Conservation (phyloP, 208 protist genomes). For the Wallacemonas rigidus region DNA sequence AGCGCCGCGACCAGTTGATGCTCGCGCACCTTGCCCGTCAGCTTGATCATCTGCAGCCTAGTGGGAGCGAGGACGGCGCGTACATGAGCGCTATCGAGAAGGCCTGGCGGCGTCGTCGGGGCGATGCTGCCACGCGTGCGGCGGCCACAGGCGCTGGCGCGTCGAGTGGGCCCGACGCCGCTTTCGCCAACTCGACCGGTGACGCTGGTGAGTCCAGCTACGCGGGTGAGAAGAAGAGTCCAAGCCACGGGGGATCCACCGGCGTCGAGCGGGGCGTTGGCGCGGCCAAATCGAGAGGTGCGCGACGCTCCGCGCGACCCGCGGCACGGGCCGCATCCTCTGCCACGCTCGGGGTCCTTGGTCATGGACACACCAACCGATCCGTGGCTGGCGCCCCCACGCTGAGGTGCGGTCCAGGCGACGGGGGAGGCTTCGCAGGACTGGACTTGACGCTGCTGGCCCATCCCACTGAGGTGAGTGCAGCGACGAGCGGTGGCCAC, state of each 20-base stretch:
- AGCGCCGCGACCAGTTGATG: slow-evolving; percentile 70
- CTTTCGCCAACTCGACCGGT: too few relatives aligned
- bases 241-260: too few relatives aligned
- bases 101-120: slow-evolving; percentile 28
- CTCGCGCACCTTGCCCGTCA: slow-evolving; percentile 44
- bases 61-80: slow-evolving; percentile 18
- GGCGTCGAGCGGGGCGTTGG: too few relatives aligned
- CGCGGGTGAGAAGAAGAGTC: too few relatives aligned
- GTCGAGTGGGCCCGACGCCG: neutral
- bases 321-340: too few relatives aligned
- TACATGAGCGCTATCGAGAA: slow-evolving; percentile 18
- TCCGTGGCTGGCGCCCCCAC: too few relatives aligned
- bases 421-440: neutral
- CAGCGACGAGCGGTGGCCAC: neutral
- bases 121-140: slow-evolving; percentile 17
- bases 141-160: neutral
- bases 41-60: slow-evolving; percentile 40
- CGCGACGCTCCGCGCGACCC: too few relatives aligned
- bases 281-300: too few relatives aligned
- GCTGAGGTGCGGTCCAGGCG: too few relatives aligned
- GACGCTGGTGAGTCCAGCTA: too few relatives aligned
- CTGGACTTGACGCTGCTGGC: slow-evolving; percentile 25
- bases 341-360: too few relatives aligned
- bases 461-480: slow-evolving; percentile 20
- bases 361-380: too few relatives aligned